Evolutionary conservation across 306 rosid species (phyloP).

Genomic region (Glycine latifolia): DNA sequence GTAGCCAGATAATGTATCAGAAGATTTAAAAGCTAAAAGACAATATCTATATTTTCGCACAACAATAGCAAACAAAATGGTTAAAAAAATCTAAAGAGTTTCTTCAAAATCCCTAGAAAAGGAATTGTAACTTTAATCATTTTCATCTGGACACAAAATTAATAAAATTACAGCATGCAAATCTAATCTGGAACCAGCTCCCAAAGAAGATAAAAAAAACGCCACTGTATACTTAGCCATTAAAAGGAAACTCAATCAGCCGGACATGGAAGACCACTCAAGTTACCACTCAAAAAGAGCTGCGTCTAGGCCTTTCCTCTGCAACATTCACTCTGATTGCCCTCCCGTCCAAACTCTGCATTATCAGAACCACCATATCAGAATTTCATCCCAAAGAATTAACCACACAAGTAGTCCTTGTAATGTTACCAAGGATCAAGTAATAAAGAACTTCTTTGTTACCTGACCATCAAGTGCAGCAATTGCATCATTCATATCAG

Average conservation of each 20-base stretch:
- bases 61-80: slow-evolving; percentile 17
- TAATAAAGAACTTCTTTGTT: slow-evolving; percentile 34
- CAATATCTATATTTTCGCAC: slow-evolving; percentile 1
- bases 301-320: slow-evolving; percentile 80
- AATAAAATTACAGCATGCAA: slow-evolving; percentile 27
- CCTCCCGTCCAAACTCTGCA: slow-evolving; percentile 86
- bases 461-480: slow-evolving; percentile 99
- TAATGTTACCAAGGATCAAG: slow-evolving; percentile 20
- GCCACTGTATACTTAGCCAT: slow-evolving; percentile 48
- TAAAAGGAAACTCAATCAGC: slow-evolving; percentile 35
- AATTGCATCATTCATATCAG: slow-evolving; percentile 84
- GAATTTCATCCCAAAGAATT: slow-evolving; percentile 4
- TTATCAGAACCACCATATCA: slow-evolving; percentile 37
- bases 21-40: neutral
- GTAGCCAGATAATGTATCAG: neutral
- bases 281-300: slow-evolving; percentile 54
- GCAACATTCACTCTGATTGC: slow-evolving; percentile 91
- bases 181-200: slow-evolving; percentile 48
- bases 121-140: slow-evolving; percentile 25
- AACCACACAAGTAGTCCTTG: slow-evolving; percentile 19
- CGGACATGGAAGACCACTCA: slow-evolving; percentile 41
- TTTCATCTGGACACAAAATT: slow-evolving; percentile 34
- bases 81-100: neutral
- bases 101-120: slow-evolving; percentile 36
- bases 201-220: slow-evolving; percentile 41